These are phyloP conservation scores for Aciculoconidium aculeatum DNA, from an alignment of 805 yeast species.

Conservation along the genomic window DNA sequence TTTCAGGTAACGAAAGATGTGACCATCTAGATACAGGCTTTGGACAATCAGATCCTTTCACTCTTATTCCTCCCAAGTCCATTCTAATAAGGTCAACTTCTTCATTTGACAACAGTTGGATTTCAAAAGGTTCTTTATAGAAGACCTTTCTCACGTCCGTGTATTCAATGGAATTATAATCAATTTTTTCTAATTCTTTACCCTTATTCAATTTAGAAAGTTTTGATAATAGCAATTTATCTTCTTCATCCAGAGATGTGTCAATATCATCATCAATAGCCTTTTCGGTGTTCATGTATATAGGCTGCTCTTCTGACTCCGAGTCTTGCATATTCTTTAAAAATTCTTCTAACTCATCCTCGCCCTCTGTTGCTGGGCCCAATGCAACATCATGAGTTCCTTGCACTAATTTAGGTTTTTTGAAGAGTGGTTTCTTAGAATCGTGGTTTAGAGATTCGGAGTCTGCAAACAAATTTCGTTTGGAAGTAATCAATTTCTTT, in stretches of 20 bases:
- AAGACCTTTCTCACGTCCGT: constrained; percentile 56
- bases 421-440: constrained; percentile 5
- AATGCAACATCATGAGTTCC: background rate
- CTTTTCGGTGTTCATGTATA: constrained; percentile 3
- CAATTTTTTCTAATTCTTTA: constrained; percentile 45
- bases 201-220: constrained; percentile 40
- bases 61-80: constrained; percentile 56
- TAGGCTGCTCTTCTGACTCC: too few relatives aligned
- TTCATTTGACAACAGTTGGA: constrained; percentile 40
- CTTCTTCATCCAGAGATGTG: constrained; percentile 15
- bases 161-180: constrained; percentile 40
- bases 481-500: background rate
- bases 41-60: constrained; percentile 53
- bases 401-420: constrained; percentile 5
- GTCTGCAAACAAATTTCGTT: constrained; percentile 4
- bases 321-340: too few relatives aligned
- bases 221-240: constrained; percentile 29
- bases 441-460: constrained; percentile 10
- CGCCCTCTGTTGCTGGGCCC: background rate
- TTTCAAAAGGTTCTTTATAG: constrained; percentile 55
- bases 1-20: constrained; percentile 69
- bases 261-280: constrained; percentile 14
- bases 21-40: constrained; percentile 74
- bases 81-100: constrained; percentile 54
- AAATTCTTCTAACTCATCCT: constrained; percentile 1